phyloP scores from a whole-genome alignment of 192 early-diverging fungal species.

The Rhizophagus sp. region DNA sequence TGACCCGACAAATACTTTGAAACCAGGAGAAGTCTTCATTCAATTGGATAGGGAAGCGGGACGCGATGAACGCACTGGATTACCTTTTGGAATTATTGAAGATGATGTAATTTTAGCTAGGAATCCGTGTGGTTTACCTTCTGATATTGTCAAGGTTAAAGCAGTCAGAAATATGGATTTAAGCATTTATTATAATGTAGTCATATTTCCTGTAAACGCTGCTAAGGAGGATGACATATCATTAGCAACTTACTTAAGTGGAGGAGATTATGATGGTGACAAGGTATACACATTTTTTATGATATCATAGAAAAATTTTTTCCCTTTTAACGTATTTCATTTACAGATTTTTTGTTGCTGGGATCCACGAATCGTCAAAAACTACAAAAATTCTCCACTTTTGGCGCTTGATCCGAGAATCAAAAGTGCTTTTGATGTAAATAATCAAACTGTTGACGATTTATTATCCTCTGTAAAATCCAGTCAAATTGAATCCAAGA shows the following conservation, averaged over 20 bases:
- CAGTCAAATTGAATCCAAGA: too few relatives aligned
- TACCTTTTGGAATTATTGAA: slow-evolving; percentile 28
- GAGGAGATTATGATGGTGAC: slow-evolving; percentile 32
- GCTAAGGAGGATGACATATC: background rate
- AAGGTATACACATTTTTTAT: slow-evolving; percentile 23
- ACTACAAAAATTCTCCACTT: slow-evolving; percentile 23
- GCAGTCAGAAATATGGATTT: slow-evolving; percentile 13
- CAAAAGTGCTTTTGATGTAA: slow-evolving; percentile 26
- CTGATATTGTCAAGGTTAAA: slow-evolving; percentile 9
- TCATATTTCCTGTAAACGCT: slow-evolving; percentile 20
- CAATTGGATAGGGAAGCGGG: slow-evolving; percentile 31
- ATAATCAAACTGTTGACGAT: background rate
- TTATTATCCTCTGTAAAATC: background rate
- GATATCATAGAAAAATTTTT: too few relatives aligned
- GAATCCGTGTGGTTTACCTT: slow-evolving; percentile 17
- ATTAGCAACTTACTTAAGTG: slow-evolving; percentile 10
- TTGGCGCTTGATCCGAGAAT: background rate
- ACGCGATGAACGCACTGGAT: slow-evolving; percentile 32
- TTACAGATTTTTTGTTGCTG: slow-evolving; percentile 44
- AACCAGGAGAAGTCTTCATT: slow-evolving; percentile 35
- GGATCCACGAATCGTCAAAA: slow-evolving; percentile 36
- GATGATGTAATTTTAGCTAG: slow-evolving; percentile 34
- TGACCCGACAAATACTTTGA: slow-evolving; percentile 36
- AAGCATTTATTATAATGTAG: slow-evolving; percentile 18
- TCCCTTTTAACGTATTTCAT: background rate